Evolutionary conservation across 73 alveolate species (phyloP).

Genomic region (Paramecium pentaurelia): DNA sequence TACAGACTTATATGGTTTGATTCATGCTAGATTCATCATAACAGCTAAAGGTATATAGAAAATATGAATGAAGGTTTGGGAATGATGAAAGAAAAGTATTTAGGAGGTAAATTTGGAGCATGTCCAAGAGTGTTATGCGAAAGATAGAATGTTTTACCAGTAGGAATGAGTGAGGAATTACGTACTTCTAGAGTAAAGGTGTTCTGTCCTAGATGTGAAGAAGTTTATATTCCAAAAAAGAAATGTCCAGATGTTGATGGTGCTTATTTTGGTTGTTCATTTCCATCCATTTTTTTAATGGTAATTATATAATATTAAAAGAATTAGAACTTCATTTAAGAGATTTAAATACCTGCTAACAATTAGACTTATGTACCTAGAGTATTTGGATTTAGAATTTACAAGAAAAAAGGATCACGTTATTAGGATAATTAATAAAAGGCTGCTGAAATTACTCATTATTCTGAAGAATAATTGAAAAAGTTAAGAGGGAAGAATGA

Average conservation of each 20-base stretch:
- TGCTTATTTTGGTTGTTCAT: slow-evolving; percentile 92
- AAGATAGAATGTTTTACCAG: slow-evolving; percentile 88
- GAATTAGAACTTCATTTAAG: slow-evolving; percentile 35
- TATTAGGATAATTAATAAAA: slow-evolving; percentile 68
- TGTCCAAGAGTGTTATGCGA: slow-evolving; percentile 97
- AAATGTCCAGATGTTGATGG: slow-evolving; percentile 91
- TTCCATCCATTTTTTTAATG: slow-evolving; percentile 76
- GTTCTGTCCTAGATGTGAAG: slow-evolving; percentile 98
- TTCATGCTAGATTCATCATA: slow-evolving; percentile 92
- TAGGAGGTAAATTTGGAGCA: slow-evolving; percentile 91
- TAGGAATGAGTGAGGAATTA: slow-evolving; percentile 95
- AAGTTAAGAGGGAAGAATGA: slow-evolving; percentile 57
- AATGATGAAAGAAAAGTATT: slow-evolving; percentile 92
- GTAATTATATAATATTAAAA: background rate
- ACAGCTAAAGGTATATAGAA: slow-evolving; percentile 83
- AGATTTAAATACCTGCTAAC: slow-evolving; percentile 10
- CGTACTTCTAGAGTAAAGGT: slow-evolving; percentile 94
- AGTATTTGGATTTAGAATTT: slow-evolving; percentile 87
- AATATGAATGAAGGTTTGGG: slow-evolving; percentile 71
- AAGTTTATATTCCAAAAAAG: slow-evolving; percentile 92
- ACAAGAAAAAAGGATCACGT: slow-evolving; percentile 88
- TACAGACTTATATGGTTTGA: slow-evolving; percentile 92
- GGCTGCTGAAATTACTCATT: slow-evolving; percentile 49
- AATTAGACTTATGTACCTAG: slow-evolving; percentile 81
- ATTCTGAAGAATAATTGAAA: slow-evolving; percentile 53